Evolutionary conservation across 495 filamentous ascomycete species (phyloP).

Genomic region (Xeromyces bisporus): DNA sequence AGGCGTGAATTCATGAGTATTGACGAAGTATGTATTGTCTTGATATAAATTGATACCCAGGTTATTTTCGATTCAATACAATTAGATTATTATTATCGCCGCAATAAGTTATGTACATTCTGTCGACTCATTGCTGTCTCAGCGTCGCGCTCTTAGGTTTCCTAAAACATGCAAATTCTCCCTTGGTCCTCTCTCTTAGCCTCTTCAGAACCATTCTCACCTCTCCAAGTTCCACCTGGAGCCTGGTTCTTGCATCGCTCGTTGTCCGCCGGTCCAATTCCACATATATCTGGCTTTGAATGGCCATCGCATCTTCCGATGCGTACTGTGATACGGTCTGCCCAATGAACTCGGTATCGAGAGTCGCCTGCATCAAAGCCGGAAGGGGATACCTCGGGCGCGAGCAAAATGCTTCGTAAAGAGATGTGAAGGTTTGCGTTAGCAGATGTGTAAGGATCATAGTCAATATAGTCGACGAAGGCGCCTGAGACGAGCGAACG

Average conservation of each 20-base stretch:
- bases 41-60: background rate
- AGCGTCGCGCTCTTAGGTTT: constrained; percentile 22
- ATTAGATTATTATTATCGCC: constrained; percentile 7
- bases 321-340: constrained; percentile 82
- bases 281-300: constrained; percentile 77
- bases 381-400: constrained; percentile 52
- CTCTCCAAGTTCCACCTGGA: constrained; percentile 75
- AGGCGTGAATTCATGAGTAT: background rate
- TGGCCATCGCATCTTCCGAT: constrained; percentile 58
- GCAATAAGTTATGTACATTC: too few species aligned
- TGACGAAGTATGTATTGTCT: background rate
- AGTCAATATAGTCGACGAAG: constrained; percentile 40
- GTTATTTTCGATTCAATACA: background rate
- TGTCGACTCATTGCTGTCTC: too few species aligned
- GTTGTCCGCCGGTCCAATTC: constrained; percentile 76
- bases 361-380: constrained; percentile 87
- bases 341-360: constrained; percentile 92
- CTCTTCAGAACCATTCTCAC: constrained; percentile 75
- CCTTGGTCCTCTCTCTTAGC: constrained; percentile 64
- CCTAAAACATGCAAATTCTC: constrained; percentile 71
- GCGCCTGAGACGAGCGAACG: constrained; percentile 21
- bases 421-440: constrained; percentile 51
- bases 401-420: constrained; percentile 52
- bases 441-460: constrained; percentile 68
- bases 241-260: constrained; percentile 55